Percentiles rank a stretch among this genome's conserved stretches.
phyloP scores from a whole-genome alignment of 768 basidiomycete genomes.

The Tricholoma furcatifolium region DNA sequence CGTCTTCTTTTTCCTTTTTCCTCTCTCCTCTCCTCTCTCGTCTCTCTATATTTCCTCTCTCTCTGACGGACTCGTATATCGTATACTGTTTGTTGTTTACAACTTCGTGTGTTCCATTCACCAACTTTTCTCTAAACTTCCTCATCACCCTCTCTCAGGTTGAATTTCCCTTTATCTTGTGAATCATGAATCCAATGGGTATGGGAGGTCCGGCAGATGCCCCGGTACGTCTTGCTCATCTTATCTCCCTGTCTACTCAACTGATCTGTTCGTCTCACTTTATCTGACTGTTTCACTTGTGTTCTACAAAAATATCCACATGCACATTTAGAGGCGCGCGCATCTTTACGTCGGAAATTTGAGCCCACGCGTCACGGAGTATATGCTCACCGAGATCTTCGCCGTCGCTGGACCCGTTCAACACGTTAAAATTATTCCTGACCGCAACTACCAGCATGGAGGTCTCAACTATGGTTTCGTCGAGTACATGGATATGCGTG shows the following conservation, averaged over 20 bases:
- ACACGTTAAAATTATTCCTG: conserved; percentile 99
- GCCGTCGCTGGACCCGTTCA: conserved; percentile 96
- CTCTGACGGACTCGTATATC: conserved; percentile 60
- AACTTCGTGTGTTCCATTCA: conserved; percentile 43
- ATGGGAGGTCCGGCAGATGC: conserved; percentile 73
- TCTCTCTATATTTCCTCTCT: conserved; percentile 41
- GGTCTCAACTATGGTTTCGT: conserved; percentile 99
- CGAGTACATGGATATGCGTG: conserved; percentile 98
- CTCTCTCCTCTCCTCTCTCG: conserved; percentile 43
- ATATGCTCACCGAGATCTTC: conserved; percentile 98
- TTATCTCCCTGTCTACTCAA: conserved; percentile 20
- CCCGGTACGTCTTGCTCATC: conserved; percentile 52
- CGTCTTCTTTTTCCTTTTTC: conserved; percentile 43
- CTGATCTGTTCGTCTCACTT: conserved; percentile 30
- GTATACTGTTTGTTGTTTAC: conserved; percentile 48
- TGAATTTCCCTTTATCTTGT: conserved; percentile 54
- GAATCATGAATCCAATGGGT: conserved; percentile 78
- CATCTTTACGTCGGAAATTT: conserved; percentile 99
- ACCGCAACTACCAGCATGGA: conserved; percentile 98
- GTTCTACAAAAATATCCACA: conserved; percentile 22
- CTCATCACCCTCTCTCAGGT: conserved; percentile 36
- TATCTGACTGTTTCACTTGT: conserved; percentile 21
- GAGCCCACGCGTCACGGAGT: conserved; percentile 96
- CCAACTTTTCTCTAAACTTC: conserved; percentile 1
- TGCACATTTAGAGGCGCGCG: conserved; percentile 68